Conservation (phyloP, 305 asterid species). For the Fraxinus nigra region DNA sequence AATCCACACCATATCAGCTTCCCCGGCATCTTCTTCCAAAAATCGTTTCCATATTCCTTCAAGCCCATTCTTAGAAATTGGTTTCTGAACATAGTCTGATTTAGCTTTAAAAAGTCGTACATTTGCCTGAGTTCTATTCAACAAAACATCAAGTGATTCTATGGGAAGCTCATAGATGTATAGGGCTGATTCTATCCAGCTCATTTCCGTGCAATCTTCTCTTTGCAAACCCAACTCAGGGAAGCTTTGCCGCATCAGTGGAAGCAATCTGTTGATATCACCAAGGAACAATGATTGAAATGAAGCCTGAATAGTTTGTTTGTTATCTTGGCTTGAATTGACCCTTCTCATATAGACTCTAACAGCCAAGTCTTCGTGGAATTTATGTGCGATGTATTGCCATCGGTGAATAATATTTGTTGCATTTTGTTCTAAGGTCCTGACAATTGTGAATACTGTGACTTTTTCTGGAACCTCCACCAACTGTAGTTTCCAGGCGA, state of each 20-base stretch:
- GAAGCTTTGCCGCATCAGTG: slow-evolving; percentile 8
- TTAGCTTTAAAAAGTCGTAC: slow-evolving; percentile 9
- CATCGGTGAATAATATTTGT: background rate
- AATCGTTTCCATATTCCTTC: slow-evolving; percentile 16
- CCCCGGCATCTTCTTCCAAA: background rate
- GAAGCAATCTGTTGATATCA: background rate
- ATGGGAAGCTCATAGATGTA: background rate
- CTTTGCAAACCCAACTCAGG: slow-evolving; percentile 18
- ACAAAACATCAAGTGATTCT: background rate
- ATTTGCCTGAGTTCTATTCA: background rate
- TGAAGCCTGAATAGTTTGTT: background rate
- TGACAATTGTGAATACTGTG: background rate
- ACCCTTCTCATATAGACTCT: background rate
- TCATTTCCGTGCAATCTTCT: slow-evolving; percentile 18
- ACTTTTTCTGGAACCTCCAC: background rate
- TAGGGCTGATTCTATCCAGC: background rate
- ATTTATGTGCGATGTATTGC: background rate
- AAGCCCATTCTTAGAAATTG: slow-evolving; percentile 21
- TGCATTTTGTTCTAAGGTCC: background rate
- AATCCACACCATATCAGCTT: background rate
- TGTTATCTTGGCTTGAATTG: background rate
- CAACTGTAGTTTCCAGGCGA: background rate
- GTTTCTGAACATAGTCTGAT: slow-evolving; percentile 18
- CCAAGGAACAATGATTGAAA: slow-evolving; percentile 19
- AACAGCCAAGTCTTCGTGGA: background rate